Conservation (phyloP, 2,329 filamentous ascomycete species). For the Pseudogymnoascus sp. region DNA sequence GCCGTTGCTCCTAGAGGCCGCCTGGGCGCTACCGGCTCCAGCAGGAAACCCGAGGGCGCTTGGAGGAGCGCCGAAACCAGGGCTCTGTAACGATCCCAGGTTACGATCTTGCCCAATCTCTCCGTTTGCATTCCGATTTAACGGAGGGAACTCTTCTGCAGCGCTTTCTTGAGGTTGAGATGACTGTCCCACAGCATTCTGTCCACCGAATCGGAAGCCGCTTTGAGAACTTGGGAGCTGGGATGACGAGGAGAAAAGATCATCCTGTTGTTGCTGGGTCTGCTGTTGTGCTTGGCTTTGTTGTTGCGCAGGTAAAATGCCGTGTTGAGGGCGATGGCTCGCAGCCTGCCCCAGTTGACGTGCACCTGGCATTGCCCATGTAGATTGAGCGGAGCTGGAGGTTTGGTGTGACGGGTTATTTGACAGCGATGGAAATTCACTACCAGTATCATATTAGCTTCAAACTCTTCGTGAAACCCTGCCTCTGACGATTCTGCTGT, state of each 20-base stretch:
- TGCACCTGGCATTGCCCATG: slow-evolving; percentile 25
- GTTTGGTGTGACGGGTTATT: slow-evolving; percentile 42
- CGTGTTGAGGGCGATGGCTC: slow-evolving; percentile 23
- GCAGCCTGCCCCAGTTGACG: slow-evolving; percentile 23
- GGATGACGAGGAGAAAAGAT: slow-evolving; percentile 27
- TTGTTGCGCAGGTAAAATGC: slow-evolving; percentile 21
- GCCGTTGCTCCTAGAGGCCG: slow-evolving; percentile 47
- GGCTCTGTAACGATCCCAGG: slow-evolving; percentile 44
- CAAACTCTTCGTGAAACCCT: neutral
- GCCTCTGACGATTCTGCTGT: neutral
- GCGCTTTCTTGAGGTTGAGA: slow-evolving; percentile 38
- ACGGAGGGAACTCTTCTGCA: slow-evolving; percentile 54
- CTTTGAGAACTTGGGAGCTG: slow-evolving; percentile 25
- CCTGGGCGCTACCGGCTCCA: slow-evolving; percentile 29
- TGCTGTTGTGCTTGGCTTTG: slow-evolving; percentile 25
- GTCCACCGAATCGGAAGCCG: slow-evolving; percentile 26
- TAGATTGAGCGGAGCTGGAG: slow-evolving; percentile 23
- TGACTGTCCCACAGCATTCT: slow-evolving; percentile 26
- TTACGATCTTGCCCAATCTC: slow-evolving; percentile 50
- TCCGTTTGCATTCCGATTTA: slow-evolving; percentile 49
- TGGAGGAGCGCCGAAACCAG: slow-evolving; percentile 45
- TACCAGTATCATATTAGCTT: slow-evolving; percentile 23
- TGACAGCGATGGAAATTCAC: slow-evolving; percentile 59
- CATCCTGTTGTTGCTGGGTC: slow-evolving; percentile 28
- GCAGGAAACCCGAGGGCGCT: slow-evolving; percentile 29